Percentiles rank a stretch among this genome's conserved stretches.
Conservation (phyloP, 345 rosid species). For the Carallia pectinifolia region DNA sequence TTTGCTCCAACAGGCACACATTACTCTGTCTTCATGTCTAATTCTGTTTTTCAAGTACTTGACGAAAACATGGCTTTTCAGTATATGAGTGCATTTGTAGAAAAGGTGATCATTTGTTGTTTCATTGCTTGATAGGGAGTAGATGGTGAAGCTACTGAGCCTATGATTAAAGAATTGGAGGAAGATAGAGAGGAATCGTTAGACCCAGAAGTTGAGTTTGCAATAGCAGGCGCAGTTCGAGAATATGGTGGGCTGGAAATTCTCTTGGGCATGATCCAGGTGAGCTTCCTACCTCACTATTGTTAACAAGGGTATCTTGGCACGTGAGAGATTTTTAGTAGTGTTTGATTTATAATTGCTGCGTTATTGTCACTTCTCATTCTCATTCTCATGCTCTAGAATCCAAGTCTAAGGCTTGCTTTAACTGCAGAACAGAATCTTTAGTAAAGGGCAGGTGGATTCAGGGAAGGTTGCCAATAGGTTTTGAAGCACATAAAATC, state of each 20-base stretch:
- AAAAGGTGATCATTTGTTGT: not conserved
- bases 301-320: not conserved
- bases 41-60: not conserved
- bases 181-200: conserved; percentile 98
- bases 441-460: not conserved
- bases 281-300: conserved; percentile 24
- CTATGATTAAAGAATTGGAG: conserved; percentile 98
- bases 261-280: conserved; percentile 89
- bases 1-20: too few species aligned
- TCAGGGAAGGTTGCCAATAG: not conserved
- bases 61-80: not conserved
- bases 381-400: not conserved
- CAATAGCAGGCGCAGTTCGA: conserved; percentile 95
- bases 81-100: not conserved
- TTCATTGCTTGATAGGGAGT: conserved; percentile 56
- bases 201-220: conserved; percentile 98
- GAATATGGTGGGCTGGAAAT: conserved; percentile 92
- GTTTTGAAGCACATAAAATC: not conserved
- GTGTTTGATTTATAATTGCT: not conserved
- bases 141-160: conserved; percentile 99
- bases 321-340: not conserved
- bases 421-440: not conserved
- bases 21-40: too few species aligned
- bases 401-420: not conserved
- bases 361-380: not conserved